Evolutionary conservation across 345 rosid genomes (phyloP).

Genomic region (rapeseed (Brassica napus)): DNA sequence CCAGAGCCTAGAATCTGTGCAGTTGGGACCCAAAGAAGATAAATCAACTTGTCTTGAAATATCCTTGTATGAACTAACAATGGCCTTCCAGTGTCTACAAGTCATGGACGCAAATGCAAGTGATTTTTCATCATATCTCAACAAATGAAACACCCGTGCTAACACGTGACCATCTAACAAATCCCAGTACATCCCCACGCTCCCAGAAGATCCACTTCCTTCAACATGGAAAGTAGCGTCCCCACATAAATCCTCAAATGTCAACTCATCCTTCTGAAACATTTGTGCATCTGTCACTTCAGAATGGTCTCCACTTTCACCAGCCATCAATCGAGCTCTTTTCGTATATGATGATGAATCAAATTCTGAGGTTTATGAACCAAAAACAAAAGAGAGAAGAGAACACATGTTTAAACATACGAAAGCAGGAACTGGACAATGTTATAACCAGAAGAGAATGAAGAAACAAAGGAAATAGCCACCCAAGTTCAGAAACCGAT

Average conservation of each 20-base stretch:
- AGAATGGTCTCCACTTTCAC: slow-evolving; percentile 65
- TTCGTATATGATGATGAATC: slow-evolving; percentile 65
- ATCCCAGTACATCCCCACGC: slow-evolving; percentile 63
- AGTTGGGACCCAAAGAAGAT: slow-evolving; percentile 68
- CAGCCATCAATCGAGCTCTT: slow-evolving; percentile 69
- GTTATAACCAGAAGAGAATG: slow-evolving; percentile 1
- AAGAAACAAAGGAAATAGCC: slow-evolving; percentile 8
- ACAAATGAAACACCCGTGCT: slow-evolving; percentile 81
- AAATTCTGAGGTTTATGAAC: slow-evolving; percentile 49
- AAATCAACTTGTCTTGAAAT: slow-evolving; percentile 76
- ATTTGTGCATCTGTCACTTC: slow-evolving; percentile 58
- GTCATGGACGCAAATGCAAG: slow-evolving; percentile 80
- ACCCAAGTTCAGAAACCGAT: slow-evolving; percentile 22
- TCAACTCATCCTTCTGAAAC: slow-evolving; percentile 47
- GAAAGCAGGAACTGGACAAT: slow-evolving; percentile 10
- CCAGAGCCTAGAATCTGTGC: slow-evolving; percentile 66
- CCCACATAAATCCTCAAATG: slow-evolving; percentile 81
- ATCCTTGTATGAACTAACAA: slow-evolving; percentile 67
- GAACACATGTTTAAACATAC: slow-evolving; percentile 23
- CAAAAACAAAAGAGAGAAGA: slow-evolving; percentile 30
- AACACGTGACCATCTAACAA: slow-evolving; percentile 71
- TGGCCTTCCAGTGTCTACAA: slow-evolving; percentile 92
- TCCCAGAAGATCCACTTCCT: slow-evolving; percentile 44
- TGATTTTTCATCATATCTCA: slow-evolving; percentile 77
- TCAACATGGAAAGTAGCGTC: slow-evolving; percentile 54